Conservation (phyloP, 2,329 filamentous ascomycete species). For the Xylariaceae sp. region DNA sequence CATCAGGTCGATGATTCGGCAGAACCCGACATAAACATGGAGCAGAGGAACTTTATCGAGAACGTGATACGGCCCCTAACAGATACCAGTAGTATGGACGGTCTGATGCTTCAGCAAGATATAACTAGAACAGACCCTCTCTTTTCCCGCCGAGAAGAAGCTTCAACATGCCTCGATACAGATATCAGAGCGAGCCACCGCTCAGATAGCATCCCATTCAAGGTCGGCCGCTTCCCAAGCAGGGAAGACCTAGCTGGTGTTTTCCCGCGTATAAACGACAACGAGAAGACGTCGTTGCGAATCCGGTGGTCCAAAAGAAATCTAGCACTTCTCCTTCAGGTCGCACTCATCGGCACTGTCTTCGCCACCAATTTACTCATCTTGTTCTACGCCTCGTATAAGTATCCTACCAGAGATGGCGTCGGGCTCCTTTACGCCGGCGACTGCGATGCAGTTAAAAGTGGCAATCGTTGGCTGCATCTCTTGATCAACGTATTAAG, state of each 20-base stretch:
- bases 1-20: not conserved
- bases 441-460: constrained; percentile 21
- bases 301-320: constrained; percentile 23
- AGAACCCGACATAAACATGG: not conserved
- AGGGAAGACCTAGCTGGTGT: constrained; percentile 11
- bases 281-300: constrained; percentile 18
- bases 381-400: constrained; percentile 6
- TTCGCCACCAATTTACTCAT: constrained; percentile 20
- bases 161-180: not conserved
- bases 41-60: not conserved
- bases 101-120: not conserved
- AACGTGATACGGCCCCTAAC: not conserved
- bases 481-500: constrained; percentile 25
- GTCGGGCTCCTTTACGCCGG: constrained; percentile 25
- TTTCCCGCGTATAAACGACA: constrained; percentile 26
- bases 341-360: constrained; percentile 16
- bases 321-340: constrained; percentile 26
- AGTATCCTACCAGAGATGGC: constrained; percentile 15
- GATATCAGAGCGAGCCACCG: not conserved
- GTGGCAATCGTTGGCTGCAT: constrained; percentile 15
- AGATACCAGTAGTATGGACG: not conserved
- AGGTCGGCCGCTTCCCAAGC: constrained; percentile 7
- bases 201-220: constrained; percentile 4
- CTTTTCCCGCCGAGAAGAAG: not conserved
- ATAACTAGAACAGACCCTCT: not conserved